phyloP scores from a whole-genome alignment of 352 stramenopile genomes.

The Peronospora tabacina region DNA sequence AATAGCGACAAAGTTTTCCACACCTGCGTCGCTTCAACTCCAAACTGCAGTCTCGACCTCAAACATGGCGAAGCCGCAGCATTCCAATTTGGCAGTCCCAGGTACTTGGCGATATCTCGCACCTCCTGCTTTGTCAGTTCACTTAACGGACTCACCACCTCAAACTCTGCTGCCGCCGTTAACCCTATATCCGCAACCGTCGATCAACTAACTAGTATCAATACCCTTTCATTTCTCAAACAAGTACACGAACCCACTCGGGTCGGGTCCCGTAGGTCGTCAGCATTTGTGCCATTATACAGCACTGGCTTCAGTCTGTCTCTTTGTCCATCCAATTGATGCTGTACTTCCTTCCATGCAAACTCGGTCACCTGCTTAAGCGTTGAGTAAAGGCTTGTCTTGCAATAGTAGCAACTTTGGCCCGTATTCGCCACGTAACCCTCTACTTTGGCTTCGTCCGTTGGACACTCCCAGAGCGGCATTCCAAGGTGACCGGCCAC shows the following conservation, averaged over 20 bases:
- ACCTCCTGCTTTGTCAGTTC: slow-evolving; percentile 88
- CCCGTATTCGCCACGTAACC: slow-evolving; percentile 93
- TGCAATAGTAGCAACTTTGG: slow-evolving; percentile 94
- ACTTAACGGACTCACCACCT: slow-evolving; percentile 88
- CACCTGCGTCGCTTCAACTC: slow-evolving; percentile 86
- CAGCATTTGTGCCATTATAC: slow-evolving; percentile 97
- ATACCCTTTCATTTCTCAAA: background rate
- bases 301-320: slow-evolving; percentile 40
- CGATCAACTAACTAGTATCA: slow-evolving; percentile 3
- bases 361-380: slow-evolving; percentile 83
- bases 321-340: slow-evolving; percentile 2
- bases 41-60: slow-evolving; percentile 91
- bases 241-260: slow-evolving; percentile 44
- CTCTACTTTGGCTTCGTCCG: slow-evolving; percentile 70
- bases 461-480: slow-evolving; percentile 80
- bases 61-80: slow-evolving; percentile 93
- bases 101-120: slow-evolving; percentile 75
- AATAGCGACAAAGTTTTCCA: background rate
- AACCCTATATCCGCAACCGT: slow-evolving; percentile 43
- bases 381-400: slow-evolving; percentile 95
- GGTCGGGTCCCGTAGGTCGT: slow-evolving; percentile 91
- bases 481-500: slow-evolving; percentile 88
- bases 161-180: slow-evolving; percentile 89
- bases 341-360: slow-evolving; percentile 29
- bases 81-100: slow-evolving; percentile 94